phyloP scores from a whole-genome alignment of 352 stramenopile genomes.

The Thraustochytrium sp. region DNA sequence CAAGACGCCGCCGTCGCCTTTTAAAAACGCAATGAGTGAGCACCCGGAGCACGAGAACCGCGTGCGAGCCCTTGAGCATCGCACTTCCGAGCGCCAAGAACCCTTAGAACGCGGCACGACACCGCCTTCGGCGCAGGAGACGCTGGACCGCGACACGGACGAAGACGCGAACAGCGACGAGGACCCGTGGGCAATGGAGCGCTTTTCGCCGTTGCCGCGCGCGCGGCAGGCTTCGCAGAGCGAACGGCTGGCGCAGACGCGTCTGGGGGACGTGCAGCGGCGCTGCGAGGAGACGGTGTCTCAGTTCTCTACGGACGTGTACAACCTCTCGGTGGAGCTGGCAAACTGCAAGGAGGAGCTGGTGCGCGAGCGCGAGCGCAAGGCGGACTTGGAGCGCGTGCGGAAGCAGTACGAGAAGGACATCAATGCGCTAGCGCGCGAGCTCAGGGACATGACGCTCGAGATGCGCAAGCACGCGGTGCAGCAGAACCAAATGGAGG shows the following conservation, averaged over 20 bases:
- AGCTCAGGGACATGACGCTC: slow-evolving; percentile 3
- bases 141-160: background rate
- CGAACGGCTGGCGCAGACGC: background rate
- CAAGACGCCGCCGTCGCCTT: too few relatives aligned
- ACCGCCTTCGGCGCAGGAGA: too few relatives aligned
- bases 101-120: too few relatives aligned
- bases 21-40: too few relatives aligned
- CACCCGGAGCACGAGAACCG: too few relatives aligned
- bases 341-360: slow-evolving; percentile 21
- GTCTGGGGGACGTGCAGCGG: background rate
- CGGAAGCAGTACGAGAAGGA: slow-evolving; percentile 20
- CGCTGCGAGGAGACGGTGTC: slow-evolving; percentile 22
- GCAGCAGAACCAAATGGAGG: background rate
- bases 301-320: slow-evolving; percentile 2
- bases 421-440: slow-evolving; percentile 17
- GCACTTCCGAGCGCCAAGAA: too few relatives aligned
- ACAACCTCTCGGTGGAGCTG: slow-evolving; percentile 22
- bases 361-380: background rate
- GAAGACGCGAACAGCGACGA: background rate
- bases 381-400: slow-evolving; percentile 1
- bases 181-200: background rate
- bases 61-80: too few relatives aligned
- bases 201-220: background rate
- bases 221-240: background rate
- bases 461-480: background rate